Conservation (phyloP, 2,329 filamentous ascomycete species). For the Rutstroemia sp. region DNA sequence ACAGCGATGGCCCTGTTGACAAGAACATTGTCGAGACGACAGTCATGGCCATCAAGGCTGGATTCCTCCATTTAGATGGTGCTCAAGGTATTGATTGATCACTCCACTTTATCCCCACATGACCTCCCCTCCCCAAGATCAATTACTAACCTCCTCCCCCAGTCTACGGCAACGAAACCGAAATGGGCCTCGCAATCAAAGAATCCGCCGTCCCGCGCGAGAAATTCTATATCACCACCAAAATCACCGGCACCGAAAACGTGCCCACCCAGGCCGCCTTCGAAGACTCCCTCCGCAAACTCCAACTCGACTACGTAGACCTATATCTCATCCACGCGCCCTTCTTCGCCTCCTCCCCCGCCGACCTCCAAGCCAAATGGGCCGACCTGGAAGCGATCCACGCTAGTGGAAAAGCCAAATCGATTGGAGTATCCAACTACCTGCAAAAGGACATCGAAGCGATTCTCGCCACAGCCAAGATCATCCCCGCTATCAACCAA, state of each 20-base stretch:
- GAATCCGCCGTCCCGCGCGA: slow-evolving; percentile 56
- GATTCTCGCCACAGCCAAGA: slow-evolving; percentile 49
- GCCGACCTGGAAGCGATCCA: slow-evolving; percentile 58
- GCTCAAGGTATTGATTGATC: slow-evolving; percentile 48
- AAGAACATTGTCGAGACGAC: slow-evolving; percentile 42
- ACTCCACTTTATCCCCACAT: neutral
- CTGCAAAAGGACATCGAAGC: slow-evolving; percentile 46
- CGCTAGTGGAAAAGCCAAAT: slow-evolving; percentile 54
- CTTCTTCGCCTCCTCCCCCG: slow-evolving; percentile 40
- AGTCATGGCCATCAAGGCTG: slow-evolving; percentile 58
- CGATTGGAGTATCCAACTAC: slow-evolving; percentile 77
- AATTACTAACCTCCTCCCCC: neutral
- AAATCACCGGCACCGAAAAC: slow-evolving; percentile 36
- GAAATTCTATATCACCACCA: slow-evolving; percentile 62
- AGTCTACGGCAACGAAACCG: slow-evolving; percentile 59
- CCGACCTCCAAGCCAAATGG: slow-evolving; percentile 52
- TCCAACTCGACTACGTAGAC: slow-evolving; percentile 65
- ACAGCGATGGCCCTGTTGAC: slow-evolving; percentile 38
- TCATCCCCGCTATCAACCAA: slow-evolving; percentile 67
- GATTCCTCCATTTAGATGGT: slow-evolving; percentile 67
- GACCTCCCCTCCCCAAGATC: neutral
- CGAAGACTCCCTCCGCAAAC: slow-evolving; percentile 46
- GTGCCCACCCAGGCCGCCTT: slow-evolving; percentile 41
- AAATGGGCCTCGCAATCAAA: slow-evolving; percentile 66
- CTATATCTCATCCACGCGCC: slow-evolving; percentile 59